phyloP scores from a whole-genome alignment of 2,329 filamentous ascomycete species.

The Alternaria viburni region DNA sequence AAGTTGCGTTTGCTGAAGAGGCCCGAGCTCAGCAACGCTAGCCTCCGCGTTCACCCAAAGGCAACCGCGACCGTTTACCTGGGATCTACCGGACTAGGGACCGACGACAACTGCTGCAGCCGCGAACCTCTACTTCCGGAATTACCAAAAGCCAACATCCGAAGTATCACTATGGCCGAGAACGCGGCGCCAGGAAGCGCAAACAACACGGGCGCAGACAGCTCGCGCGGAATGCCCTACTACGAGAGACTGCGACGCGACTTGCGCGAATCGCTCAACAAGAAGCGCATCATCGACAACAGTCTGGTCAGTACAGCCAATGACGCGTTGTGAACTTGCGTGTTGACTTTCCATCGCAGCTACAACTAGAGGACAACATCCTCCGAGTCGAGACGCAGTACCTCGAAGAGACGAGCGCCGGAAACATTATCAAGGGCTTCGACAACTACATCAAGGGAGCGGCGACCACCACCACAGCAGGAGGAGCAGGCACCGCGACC shows the following conservation, averaged over 20 bases:
- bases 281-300: constrained; percentile 68
- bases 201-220: constrained; percentile 50
- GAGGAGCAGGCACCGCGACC: constrained; percentile 52
- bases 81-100: constrained; percentile 6
- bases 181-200: constrained; percentile 51
- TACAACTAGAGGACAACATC: constrained; percentile 78
- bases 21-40: constrained; percentile 23
- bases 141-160: not conserved
- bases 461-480: constrained; percentile 62
- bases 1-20: constrained; percentile 23
- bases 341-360: constrained; percentile 48
- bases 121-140: not conserved
- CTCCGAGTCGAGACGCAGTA: constrained; percentile 84
- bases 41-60: constrained; percentile 23
- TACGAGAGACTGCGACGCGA: constrained; percentile 75
- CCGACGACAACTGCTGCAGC: not conserved
- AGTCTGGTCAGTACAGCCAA: constrained; percentile 56
- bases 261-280: constrained; percentile 69
- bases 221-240: constrained; percentile 64
- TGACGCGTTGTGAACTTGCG: constrained; percentile 3
- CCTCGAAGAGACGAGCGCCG: constrained; percentile 80
- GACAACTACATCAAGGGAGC: constrained; percentile 96
- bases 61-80: constrained; percentile 12
- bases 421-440: constrained; percentile 97
- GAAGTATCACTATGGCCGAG: constrained; percentile 53